Conservation (phyloP, 768 basidiomycete genomes). For the Leccinum aurantiacum region DNA sequence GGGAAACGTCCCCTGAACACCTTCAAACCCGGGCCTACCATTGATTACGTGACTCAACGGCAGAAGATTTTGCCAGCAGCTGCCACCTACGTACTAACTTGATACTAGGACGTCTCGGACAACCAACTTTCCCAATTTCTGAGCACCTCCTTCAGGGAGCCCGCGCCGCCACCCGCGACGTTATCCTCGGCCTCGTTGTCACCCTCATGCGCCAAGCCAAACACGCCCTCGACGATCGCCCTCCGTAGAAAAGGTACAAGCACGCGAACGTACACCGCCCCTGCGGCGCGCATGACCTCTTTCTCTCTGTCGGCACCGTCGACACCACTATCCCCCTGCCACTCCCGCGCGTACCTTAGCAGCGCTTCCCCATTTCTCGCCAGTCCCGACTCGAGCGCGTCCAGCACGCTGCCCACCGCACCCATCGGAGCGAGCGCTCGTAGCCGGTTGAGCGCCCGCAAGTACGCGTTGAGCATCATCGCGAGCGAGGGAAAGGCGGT, state of each 20-base stretch:
- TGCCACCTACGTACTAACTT: background rate
- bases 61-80: background rate
- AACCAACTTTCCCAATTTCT: slow-evolving; percentile 34
- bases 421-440: slow-evolving; percentile 75
- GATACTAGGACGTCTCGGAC: slow-evolving; percentile 7
- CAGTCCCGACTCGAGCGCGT: slow-evolving; percentile 53
- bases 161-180: background rate
- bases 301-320: slow-evolving; percentile 18
- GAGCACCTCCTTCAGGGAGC: slow-evolving; percentile 12
- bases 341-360: slow-evolving; percentile 43
- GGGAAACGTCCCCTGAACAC: background rate
- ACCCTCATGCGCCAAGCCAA: slow-evolving; percentile 40
- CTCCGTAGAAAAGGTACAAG: slow-evolving; percentile 71
- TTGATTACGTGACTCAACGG: background rate
- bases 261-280: slow-evolving; percentile 56
- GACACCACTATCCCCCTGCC: slow-evolving; percentile 32
- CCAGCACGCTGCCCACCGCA: slow-evolving; percentile 49
- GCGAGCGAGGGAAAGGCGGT: slow-evolving; percentile 78
- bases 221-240: slow-evolving; percentile 76
- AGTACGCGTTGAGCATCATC: slow-evolving; percentile 65
- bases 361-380: slow-evolving; percentile 46
- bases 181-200: background rate
- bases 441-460: slow-evolving; percentile 75
- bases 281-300: slow-evolving; percentile 47
- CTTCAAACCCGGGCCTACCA: background rate